Evolutionary conservation across 2,329 filamentous ascomycete species (phyloP).

Genomic region (Tolypocladium album): DNA sequence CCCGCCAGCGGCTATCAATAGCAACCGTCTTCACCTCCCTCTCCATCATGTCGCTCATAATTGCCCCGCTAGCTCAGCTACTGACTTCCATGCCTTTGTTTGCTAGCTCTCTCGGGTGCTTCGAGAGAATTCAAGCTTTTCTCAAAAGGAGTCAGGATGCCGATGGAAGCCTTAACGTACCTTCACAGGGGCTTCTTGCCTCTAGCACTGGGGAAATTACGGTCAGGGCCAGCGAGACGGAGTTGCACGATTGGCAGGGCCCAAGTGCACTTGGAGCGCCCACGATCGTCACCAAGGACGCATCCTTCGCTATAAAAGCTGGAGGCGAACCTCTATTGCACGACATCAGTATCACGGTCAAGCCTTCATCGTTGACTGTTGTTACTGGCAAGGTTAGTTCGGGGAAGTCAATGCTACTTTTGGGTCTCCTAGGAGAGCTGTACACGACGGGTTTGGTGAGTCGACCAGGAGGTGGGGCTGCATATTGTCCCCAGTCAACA

Average conservation of each 20-base stretch:
- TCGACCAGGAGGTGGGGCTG: background rate
- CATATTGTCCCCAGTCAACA: constrained; percentile 8
- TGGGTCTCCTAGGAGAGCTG: constrained; percentile 7
- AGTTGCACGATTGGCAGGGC: no score
- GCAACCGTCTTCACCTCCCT: constrained; percentile 12
- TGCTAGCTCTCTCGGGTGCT: constrained; percentile 11
- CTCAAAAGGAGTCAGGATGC: background rate
- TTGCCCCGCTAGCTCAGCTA: constrained; percentile 8
- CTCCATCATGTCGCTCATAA: constrained; percentile 11
- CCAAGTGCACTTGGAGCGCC: no score
- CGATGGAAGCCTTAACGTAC: no score
- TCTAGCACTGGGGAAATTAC: no score
- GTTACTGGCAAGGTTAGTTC: constrained; percentile 10
- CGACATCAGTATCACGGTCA: constrained; percentile 1
- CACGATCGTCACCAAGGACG: no score
- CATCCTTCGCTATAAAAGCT: background rate
- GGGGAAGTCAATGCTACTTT: constrained; percentile 7
- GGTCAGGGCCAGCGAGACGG: no score
- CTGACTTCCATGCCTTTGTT: constrained; percentile 10
- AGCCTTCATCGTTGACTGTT: constrained; percentile 1
- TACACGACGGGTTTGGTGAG: background rate
- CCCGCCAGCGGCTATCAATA: background rate
- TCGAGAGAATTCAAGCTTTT: constrained; percentile 10
- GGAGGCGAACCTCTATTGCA: background rate
- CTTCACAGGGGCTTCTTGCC: no score